Base-by-base conservation (phyloP, 345 rosid species). In the Leavenworthia alabamica region DNA sequence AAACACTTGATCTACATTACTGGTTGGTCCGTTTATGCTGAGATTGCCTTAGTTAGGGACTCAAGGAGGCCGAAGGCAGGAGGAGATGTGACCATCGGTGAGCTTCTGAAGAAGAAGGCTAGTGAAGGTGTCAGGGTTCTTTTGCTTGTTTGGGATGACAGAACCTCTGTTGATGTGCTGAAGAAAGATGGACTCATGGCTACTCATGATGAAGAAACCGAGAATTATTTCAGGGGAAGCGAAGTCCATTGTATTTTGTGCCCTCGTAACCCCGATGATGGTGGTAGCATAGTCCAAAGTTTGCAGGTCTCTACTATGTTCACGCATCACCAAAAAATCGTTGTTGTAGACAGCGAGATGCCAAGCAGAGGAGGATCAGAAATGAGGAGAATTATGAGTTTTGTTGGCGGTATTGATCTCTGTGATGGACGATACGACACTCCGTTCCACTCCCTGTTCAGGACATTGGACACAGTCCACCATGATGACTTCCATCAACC, bases 401-500 rank as follows among this genome's bases (percentile, higher is more conserved):
- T 85, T 50, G 95, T 93, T 3, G 99, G 99, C 20, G 99, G 99
- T 52, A 65, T 93, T 70, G 99, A 93, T 79, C 95, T 93, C 40
- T 93, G 99, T 53, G 99, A 93, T 75, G 99, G 99, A 49, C 83
- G 99, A 62, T 93, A 89, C 11, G 99, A 93, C 66, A 65, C 95
- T 24, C 87, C 90, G 1, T 93, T 93, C 76, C 99, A 93, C 70
- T 84, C 99, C 50, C 81, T 93, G 67, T 93, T 93, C 82, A 87
- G 99, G 79, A 93, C 99, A 12, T 69, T 93, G 73, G 96, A 86
- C 81, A 83, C 96, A 0, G 97, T 88, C 15, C 99, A 93, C 73
- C 95, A 93, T 59, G 96, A 93, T 72, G 99, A 93, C 80, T 93
- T 93, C 76, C 97, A 93, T 77, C 99, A 93, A 70, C 99, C 99